Conservation (phyloP, 306 rosid genomes). For the Begonia masoniana region DNA sequence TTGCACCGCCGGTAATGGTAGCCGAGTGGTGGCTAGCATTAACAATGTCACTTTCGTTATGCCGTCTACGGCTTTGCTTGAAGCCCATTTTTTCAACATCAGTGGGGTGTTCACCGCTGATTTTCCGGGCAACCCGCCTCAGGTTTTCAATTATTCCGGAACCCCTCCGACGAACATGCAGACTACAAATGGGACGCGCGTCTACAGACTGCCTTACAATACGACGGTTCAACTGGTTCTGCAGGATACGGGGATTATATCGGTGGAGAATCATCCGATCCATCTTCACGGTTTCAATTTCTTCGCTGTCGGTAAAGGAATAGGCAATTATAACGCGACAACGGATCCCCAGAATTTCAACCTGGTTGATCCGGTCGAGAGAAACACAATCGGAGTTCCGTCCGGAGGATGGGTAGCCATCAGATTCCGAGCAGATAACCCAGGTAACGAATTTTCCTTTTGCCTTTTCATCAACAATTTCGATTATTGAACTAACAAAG, state of each 20-base stretch:
- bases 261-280: slow-evolving; percentile 66
- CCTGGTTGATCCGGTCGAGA: slow-evolving; percentile 69
- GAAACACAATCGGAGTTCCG: slow-evolving; percentile 72
- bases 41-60: slow-evolving; percentile 75
- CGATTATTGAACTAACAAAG: background rate
- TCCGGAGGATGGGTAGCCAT: slow-evolving; percentile 81
- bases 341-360: slow-evolving; percentile 47
- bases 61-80: slow-evolving; percentile 67
- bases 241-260: slow-evolving; percentile 57
- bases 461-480: background rate
- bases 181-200: slow-evolving; percentile 39
- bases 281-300: slow-evolving; percentile 89
- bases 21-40: slow-evolving; percentile 53
- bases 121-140: slow-evolving; percentile 51
- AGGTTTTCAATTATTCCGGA: slow-evolving; percentile 40
- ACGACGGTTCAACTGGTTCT: slow-evolving; percentile 50
- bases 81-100: slow-evolving; percentile 56
- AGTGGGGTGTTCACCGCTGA: slow-evolving; percentile 61
- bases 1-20: slow-evolving; percentile 65
- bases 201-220: slow-evolving; percentile 39
- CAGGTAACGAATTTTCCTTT: slow-evolving; percentile 32
- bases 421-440: slow-evolving; percentile 77
- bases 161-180: slow-evolving; percentile 23
- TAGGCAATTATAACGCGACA: slow-evolving; percentile 47
- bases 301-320: slow-evolving; percentile 49